Conservation (phyloP, 1,139 yeast genomes). For the Kodamaea sp. region DNA sequence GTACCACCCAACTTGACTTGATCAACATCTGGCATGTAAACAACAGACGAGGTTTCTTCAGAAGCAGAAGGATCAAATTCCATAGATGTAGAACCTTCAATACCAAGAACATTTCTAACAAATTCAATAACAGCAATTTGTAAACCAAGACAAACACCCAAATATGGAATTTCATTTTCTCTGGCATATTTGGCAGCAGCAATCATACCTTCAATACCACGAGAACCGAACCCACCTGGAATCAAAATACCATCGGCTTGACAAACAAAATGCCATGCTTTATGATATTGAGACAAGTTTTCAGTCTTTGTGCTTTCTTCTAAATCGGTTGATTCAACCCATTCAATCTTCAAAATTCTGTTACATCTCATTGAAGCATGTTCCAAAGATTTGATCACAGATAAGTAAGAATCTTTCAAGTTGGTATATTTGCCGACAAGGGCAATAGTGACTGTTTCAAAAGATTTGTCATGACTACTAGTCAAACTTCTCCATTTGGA, state of each 20-base stretch:
- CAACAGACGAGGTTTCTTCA: slow-evolving; percentile 74
- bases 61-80: slow-evolving; percentile 69
- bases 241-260: slow-evolving; percentile 96
- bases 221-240: slow-evolving; percentile 96
- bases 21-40: slow-evolving; percentile 98
- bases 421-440: slow-evolving; percentile 96
- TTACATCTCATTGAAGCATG: slow-evolving; percentile 91
- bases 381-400: slow-evolving; percentile 92
- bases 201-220: slow-evolving; percentile 99
- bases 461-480: slow-evolving; percentile 71
- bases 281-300: slow-evolving; percentile 77
- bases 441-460: slow-evolving; percentile 87
- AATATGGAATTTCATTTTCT: slow-evolving; percentile 86
- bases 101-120: slow-evolving; percentile 75
- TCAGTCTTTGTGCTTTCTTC: slow-evolving; percentile 65
- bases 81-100: slow-evolving; percentile 69
- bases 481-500: slow-evolving; percentile 80
- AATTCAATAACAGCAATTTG: slow-evolving; percentile 96
- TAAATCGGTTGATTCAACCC: slow-evolving; percentile 94
- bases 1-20: slow-evolving; percentile 97
- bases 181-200: slow-evolving; percentile 97
- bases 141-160: slow-evolving; percentile 97
- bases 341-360: slow-evolving; percentile 77
- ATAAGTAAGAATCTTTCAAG: slow-evolving; percentile 89
- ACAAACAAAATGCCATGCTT: slow-evolving; percentile 93